Evolutionary conservation across 129 eudicot species (phyloP).

Genomic region (Tagetes erecta): DNA sequence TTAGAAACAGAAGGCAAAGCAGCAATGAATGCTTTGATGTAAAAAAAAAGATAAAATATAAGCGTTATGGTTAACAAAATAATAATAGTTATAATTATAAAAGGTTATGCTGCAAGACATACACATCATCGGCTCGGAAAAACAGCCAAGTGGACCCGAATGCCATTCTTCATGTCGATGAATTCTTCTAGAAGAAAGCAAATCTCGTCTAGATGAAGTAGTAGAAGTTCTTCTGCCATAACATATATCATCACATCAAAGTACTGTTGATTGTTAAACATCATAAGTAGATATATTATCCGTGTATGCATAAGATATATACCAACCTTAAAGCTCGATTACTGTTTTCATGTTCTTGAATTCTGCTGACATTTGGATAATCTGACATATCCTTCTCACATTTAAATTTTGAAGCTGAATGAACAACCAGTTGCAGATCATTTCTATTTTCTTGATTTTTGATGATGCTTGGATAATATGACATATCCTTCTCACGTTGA

Average conservation of each 20-base stretch:
- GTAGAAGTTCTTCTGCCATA: conserved; percentile 68
- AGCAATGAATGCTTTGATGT: background rate
- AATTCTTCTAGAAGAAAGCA: conserved; percentile 53
- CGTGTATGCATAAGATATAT: background rate
- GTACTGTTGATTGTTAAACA: background rate
- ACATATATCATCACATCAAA: background rate
- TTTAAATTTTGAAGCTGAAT: conserved; percentile 49
- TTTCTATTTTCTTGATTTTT: conserved; percentile 38
- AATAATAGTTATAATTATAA: background rate
- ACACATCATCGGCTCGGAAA: conserved; percentile 85
- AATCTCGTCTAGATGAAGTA: conserved; percentile 30
- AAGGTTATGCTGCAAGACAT: conserved; percentile 48
- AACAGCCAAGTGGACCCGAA: conserved; percentile 78
- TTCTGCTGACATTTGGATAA: conserved; percentile 37
- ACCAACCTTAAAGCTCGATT: conserved; percentile 23
- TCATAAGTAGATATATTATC: background rate
- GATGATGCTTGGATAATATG: conserved; percentile 35
- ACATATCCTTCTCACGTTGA: background rate
- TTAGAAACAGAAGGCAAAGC: background rate
- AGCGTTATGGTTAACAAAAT: conserved; percentile 20
- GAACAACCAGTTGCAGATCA: conserved; percentile 34
- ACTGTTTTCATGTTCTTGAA: conserved; percentile 38
- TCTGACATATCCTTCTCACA: background rate
- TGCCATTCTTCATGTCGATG: conserved; percentile 70
- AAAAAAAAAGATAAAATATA: conserved; percentile 1